Base-by-base conservation (phyloP, 116 monocot genomes). In the Posidonia oceanica region DNA sequence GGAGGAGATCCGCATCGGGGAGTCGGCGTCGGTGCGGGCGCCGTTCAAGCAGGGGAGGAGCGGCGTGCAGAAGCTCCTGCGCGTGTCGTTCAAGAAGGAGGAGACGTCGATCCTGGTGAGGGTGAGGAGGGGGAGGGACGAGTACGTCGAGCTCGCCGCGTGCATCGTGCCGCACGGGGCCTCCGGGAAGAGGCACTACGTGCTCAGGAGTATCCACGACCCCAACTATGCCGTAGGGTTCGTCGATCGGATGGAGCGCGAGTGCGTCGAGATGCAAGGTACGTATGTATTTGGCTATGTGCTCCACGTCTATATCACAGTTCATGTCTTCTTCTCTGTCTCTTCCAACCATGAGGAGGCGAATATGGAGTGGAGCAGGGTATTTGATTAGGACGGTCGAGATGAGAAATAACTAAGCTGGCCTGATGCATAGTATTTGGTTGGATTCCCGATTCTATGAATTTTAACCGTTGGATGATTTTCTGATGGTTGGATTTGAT, bases 231-330 rank as follows among this genome's bases (percentile, higher is more conserved):
- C 78, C 75, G 85, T 88, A 53, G 66, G 74, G 10, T 80, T 88
- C 71, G 80, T 83, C 51, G 88, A 88, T 23, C 75, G 82, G 16
- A 69, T 64, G 58, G 88, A 85, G 74, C 60, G 77, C 58, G 83
- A 88, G 68, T 88, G 88, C 85, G 53, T 83, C 67, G 78, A 72
- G 23, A 29, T 88, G 3, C 85, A 85, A 64, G 81, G 87, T 87
- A 72, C 22, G 63, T 39, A 22, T 3, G 15, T n/a, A n/a, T n/a
- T n/a, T n/a, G n/a, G n/a, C n/a, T n/a, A n/a, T n/a, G n/a, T n/a
- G n/a, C n/a, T n/a, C n/a, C n/a, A n/a, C n/a, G n/a, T n/a, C n/a
- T n/a, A n/a, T n/a, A n/a, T n/a, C n/a, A n/a, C n/a, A n/a, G n/a
- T n/a, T 40, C 11, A 5, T 29, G 12, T 22, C 22, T 3, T 37